These are phyloP conservation scores for Aspergillus campestris DNA, from an alignment of 495 filamentous ascomycete species.

Conservation along the genomic window DNA sequence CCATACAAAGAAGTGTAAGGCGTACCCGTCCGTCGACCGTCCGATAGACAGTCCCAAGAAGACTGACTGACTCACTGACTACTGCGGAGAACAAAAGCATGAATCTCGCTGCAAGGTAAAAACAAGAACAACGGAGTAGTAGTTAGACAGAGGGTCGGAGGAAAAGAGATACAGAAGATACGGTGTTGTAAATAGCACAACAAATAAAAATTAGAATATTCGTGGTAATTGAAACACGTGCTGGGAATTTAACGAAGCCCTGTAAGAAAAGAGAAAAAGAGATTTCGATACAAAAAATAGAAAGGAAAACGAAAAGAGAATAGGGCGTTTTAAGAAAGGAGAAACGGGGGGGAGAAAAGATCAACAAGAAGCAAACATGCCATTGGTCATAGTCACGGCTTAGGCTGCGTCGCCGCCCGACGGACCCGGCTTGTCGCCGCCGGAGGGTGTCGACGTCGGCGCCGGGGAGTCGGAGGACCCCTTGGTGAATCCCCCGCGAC, in stretches of 20 bases:
- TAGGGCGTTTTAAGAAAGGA: not conserved
- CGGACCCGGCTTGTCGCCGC: slow-evolving; percentile 40
- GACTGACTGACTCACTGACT: no score
- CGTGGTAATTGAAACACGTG: slow-evolving; percentile 13
- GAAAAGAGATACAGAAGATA: not conserved
- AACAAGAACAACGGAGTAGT: not conserved
- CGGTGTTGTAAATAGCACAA: not conserved
- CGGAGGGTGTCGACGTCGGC: slow-evolving; percentile 42
- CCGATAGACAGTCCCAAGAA: no score
- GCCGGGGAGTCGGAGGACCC: slow-evolving; percentile 40
- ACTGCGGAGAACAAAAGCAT: no score
- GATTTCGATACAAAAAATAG: slow-evolving; percentile 18
- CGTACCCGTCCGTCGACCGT: no score
- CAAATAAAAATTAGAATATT: slow-evolving; percentile 9
- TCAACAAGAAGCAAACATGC: slow-evolving; percentile 9
- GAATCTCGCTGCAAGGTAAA: not conserved
- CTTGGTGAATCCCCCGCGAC: slow-evolving; percentile 51
- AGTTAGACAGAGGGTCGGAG: no score
- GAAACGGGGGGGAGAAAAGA: slow-evolving; percentile 9
- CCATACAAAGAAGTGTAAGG: no score
- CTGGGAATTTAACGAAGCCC: slow-evolving; percentile 7
- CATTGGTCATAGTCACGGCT: slow-evolving; percentile 14
- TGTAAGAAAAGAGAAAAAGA: slow-evolving; percentile 13
- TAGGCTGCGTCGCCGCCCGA: slow-evolving; percentile 39
- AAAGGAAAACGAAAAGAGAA: not conserved